A percentile compares a stretch with the other conserved stretches of the same genome.
Evolutionary conservation across 2,329 filamentous ascomycete genomes (phyloP).

Genomic region (Penicillium janthinellum): DNA sequence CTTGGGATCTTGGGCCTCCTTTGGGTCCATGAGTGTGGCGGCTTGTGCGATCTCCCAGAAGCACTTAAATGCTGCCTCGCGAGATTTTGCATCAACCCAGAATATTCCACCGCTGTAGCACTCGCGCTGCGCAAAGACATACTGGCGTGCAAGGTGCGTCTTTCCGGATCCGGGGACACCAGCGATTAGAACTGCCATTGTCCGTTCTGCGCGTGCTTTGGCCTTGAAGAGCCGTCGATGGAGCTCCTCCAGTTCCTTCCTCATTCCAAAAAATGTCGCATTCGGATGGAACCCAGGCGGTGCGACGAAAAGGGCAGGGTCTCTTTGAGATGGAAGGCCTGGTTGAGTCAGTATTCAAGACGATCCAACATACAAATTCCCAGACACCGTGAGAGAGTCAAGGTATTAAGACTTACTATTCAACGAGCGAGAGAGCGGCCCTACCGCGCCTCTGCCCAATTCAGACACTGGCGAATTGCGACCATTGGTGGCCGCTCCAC

Average conservation of each 20-base stretch:
- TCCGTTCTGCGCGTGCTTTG: constrained; percentile 59
- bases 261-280: constrained; percentile 63
- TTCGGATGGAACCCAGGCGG: constrained; percentile 65
- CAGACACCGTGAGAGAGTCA: neutral
- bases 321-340: constrained; percentile 18
- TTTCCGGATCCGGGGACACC: constrained; percentile 69
- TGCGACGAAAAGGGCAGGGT: constrained; percentile 44
- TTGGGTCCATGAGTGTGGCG: constrained; percentile 52
- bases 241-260: constrained; percentile 59
- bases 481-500: constrained; percentile 26
- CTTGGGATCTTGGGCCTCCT: constrained; percentile 40
- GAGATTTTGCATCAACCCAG: constrained; percentile 67
- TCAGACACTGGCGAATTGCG: constrained; percentile 30
- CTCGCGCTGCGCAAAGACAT: constrained; percentile 62
- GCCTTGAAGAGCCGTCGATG: constrained; percentile 62
- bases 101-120: constrained; percentile 68
- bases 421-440: constrained; percentile 24
- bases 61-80: constrained; percentile 60
- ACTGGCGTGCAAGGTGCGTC: constrained; percentile 68
- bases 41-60: constrained; percentile 68
- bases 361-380: neutral
- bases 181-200: constrained; percentile 65
- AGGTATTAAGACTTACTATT: neutral
- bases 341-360: neutral
- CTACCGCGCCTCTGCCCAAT: constrained; percentile 26